phyloP scores from a whole-genome alignment of 2,329 filamentous ascomycete species.

The Fusarium lyarnte region DNA sequence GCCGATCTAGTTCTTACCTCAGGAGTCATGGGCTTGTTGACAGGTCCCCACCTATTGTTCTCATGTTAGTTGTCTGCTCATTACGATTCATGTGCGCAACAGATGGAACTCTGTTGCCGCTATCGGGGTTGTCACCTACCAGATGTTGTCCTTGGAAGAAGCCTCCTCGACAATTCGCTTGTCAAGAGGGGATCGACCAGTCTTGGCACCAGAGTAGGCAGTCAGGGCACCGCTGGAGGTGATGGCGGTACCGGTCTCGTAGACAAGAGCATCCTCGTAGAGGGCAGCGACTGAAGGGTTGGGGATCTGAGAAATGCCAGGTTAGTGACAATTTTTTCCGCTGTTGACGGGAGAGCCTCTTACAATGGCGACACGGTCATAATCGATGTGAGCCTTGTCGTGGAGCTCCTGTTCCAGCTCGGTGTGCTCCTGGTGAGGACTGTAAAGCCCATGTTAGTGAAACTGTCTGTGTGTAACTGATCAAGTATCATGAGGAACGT shows the following conservation, averaged over 20 bases:
- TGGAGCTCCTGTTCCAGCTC: slow-evolving; percentile 97
- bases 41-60: slow-evolving; percentile 80
- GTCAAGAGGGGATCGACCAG: slow-evolving; percentile 93
- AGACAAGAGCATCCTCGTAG: slow-evolving; percentile 98
- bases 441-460: slow-evolving; percentile 52
- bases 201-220: slow-evolving; percentile 98
- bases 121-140: slow-evolving; percentile 59
- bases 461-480: slow-evolving; percentile 9
- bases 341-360: slow-evolving; percentile 47
- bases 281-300: slow-evolving; percentile 95
- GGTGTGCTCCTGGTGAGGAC: slow-evolving; percentile 87
- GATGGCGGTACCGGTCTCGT: slow-evolving; percentile 97
- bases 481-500: slow-evolving; percentile 55
- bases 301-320: slow-evolving; percentile 64
- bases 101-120: slow-evolving; percentile 24
- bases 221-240: slow-evolving; percentile 94
- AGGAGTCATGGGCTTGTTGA: slow-evolving; percentile 98
- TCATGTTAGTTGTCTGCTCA: slow-evolving; percentile 44
- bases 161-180: slow-evolving; percentile 97
- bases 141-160: slow-evolving; percentile 88
- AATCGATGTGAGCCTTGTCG: slow-evolving; percentile 98
- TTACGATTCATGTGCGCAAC: slow-evolving; percentile 18
- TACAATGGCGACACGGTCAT: slow-evolving; percentile 97
- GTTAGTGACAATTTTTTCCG: slow-evolving; percentile 15
- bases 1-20: slow-evolving; percentile 69